Percentiles rank a stretch among this genome's conserved stretches.
These are phyloP conservation scores for Yarrowia sp. DNA, from an alignment of 805 yeast species.

Conservation along the genomic window DNA sequence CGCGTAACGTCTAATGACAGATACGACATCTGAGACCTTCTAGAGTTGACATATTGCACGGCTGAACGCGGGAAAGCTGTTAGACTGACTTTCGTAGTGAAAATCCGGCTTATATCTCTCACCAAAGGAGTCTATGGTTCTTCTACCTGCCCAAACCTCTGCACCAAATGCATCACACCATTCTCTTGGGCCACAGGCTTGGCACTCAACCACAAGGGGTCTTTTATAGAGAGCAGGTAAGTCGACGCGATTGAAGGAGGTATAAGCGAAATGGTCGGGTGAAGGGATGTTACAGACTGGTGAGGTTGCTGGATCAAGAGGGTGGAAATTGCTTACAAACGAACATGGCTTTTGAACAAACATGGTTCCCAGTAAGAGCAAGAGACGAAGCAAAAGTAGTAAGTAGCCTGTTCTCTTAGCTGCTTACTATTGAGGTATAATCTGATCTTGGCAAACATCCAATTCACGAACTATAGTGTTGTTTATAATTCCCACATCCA, in stretches of 20 bases:
- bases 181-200: conserved; percentile 22
- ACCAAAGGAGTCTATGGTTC: too few relatives aligned
- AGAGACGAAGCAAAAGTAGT: too few relatives aligned
- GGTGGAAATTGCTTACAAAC: background rate
- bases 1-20: background rate
- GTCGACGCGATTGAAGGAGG: conserved; percentile 13
- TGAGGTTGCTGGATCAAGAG: background rate
- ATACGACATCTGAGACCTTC: background rate
- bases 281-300: background rate
- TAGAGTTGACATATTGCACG: background rate
- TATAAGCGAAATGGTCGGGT: conserved; percentile 10
- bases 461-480: too few relatives aligned
- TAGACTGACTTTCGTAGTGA: too few relatives aligned
- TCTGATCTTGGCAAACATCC: too few relatives aligned
- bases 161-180: conserved; percentile 23
- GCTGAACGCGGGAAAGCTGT: too few relatives aligned
- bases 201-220: conserved; percentile 9
- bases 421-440: too few relatives aligned
- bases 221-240: background rate
- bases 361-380: too few relatives aligned
- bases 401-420: too few relatives aligned
- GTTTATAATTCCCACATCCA: too few relatives aligned
- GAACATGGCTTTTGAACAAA: too few relatives aligned
- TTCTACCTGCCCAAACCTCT: background rate
- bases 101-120: too few relatives aligned